Evolutionary conservation across 495 filamentous ascomycete genomes (phyloP), one percentile per base, ranked within the genome.

Genomic region (Parathielavia appendiculata): DNA sequence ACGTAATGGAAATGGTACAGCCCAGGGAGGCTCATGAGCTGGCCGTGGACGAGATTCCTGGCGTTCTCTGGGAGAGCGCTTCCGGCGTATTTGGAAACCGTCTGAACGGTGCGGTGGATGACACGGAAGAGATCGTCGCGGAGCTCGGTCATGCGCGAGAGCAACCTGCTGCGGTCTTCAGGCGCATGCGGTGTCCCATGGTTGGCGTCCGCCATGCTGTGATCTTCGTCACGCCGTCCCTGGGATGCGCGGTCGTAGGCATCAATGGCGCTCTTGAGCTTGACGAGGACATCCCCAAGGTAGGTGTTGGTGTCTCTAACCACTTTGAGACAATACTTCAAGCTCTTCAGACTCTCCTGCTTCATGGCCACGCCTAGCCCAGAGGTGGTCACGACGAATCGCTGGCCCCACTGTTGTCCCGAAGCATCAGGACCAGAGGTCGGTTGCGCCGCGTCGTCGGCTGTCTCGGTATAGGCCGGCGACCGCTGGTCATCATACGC

Each of bases 301-400:
- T 88, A 86, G 13, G 80, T 81, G 61, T 92, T 95, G 3, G 87
- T 86, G 79, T 83, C 82, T 44, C 82, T 79, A n/a, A 96, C 76
- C 77, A 86, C 86, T 19, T 79, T 76, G 16, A 96, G 74, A 63
- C 89, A 93, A 63, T 86, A 89, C 63, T 86, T 86, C 26, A 97
- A 75, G 57, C 83, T 89, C 13, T 81, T 77, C 13, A 95, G 73
- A 46, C 87, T 91, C 64, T 90, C 86, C 20, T 95, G 88, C 64
- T 85, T 91, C 79, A 97, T 88, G 0, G 92, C 90, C 19, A 91
- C 85, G 35, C 89, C 86, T 3, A 97, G 76, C 0, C 89, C 90
- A 0, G 88, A 92, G 0, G 91, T 95, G 14, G 85, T 86, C 58
- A 95, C 85, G 20, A 95, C 83, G 14, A 97, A 75, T 38, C 88